Percentiles rank a stretch among this genome's conserved stretches.
Evolutionary conservation across 148 eudicot species (phyloP).

Genomic region (Rhododendron simsii): DNA sequence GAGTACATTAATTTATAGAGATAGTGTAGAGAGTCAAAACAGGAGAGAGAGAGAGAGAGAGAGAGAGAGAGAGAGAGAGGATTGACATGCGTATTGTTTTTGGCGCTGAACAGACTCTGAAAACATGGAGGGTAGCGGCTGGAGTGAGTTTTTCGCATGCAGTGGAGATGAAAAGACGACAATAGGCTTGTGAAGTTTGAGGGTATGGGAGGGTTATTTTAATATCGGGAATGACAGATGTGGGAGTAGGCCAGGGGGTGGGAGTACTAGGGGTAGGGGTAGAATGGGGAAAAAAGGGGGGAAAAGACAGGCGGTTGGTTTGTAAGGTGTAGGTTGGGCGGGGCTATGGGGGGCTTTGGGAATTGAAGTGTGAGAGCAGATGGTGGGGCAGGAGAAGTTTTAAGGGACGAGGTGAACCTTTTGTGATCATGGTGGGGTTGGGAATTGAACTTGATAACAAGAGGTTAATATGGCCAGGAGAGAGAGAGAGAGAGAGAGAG

Average conservation of each 20-base stretch:
- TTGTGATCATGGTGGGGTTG: not conserved
- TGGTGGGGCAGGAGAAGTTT: not conserved
- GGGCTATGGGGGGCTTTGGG: slow-evolving; percentile 27
- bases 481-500: no score
- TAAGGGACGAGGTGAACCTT: not conserved
- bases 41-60: slow-evolving; percentile 12
- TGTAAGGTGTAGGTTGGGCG: slow-evolving; percentile 30
- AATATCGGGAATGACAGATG: not conserved
- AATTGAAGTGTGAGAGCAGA: slow-evolving; percentile 30
- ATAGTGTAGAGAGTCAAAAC: slow-evolving; percentile 23
- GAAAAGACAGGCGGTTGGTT: slow-evolving; percentile 28
- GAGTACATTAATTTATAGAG: not conserved
- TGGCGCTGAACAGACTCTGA: slow-evolving; percentile 63
- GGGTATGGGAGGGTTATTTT: not conserved
- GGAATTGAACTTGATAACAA: not conserved
- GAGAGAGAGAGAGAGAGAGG: slow-evolving; percentile 13
- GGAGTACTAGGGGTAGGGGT: slow-evolving; percentile 29
- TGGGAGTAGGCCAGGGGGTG: not conserved
- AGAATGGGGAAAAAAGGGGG: slow-evolving; percentile 21
- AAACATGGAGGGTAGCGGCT: slow-evolving; percentile 79
- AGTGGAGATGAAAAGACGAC: slow-evolving; percentile 26
- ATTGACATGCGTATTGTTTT: slow-evolving; percentile 70
- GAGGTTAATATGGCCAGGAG: not conserved
- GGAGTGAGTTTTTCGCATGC: not conserved
- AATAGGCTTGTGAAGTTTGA: not conserved